Conservation (phyloP, 495 filamentous ascomycete genomes). For the Neurospora sp. region DNA sequence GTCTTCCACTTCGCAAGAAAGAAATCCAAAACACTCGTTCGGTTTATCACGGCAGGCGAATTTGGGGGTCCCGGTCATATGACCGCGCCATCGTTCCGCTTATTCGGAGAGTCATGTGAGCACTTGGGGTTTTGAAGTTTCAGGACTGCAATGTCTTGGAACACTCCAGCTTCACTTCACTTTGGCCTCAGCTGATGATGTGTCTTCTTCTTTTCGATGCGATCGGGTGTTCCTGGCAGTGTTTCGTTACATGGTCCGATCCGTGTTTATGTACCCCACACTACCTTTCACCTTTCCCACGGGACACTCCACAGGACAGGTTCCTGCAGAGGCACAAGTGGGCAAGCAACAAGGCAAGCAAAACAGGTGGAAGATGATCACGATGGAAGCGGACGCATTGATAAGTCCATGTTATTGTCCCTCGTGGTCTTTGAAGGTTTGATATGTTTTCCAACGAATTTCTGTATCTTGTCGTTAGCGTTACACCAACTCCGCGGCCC, state of each 20-base stretch:
- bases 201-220: neutral
- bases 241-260: neutral
- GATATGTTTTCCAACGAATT: neutral
- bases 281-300: neutral
- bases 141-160: neutral
- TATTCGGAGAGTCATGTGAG: neutral
- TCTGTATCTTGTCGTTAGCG: neutral
- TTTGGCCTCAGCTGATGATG: neutral
- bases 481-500: neutral
- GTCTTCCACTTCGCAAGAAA: neutral
- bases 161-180: neutral
- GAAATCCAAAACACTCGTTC: neutral
- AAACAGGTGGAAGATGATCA: neutral
- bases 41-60: neutral
- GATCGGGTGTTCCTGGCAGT: neutral
- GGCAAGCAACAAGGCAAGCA: neutral
- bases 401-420: neutral
- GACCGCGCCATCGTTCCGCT: neutral
- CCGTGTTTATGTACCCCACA: neutral
- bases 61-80: neutral
- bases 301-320: neutral
- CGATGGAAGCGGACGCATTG: neutral
- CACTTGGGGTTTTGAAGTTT: neutral
- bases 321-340: neutral
- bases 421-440: neutral